Conservation (phyloP, 805 yeast species). For the Jamesozyma hellenica region DNA sequence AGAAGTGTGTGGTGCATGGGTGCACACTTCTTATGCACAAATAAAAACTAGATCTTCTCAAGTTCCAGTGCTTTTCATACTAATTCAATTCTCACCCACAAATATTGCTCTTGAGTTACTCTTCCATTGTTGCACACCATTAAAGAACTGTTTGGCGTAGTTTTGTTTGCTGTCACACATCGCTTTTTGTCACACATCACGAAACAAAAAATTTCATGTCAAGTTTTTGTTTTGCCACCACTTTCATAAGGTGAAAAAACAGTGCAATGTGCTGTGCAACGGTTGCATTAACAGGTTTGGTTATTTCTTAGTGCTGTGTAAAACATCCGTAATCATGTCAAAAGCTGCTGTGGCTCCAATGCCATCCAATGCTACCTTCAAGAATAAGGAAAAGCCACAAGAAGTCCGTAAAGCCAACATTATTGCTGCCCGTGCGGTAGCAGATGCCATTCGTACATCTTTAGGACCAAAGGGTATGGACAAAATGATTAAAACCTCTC, state of each 20-base stretch:
- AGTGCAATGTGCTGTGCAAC: neutral
- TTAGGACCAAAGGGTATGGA: slow-evolving; percentile 99
- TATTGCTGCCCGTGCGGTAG: slow-evolving; percentile 86
- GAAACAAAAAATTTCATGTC: neutral
- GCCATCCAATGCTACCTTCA: slow-evolving; percentile 80
- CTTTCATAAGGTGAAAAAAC: neutral
- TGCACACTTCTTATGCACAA: too few relatives aligned
- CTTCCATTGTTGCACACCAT: too few relatives aligned
- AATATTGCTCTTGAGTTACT: too few relatives aligned
- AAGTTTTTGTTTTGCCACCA: neutral
- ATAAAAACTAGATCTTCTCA: too few relatives aligned
- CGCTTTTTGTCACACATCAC: neutral
- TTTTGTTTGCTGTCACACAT: too few relatives aligned
- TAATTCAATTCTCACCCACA: too few relatives aligned
- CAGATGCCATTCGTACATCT: slow-evolving; percentile 90
- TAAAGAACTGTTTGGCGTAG: too few relatives aligned
- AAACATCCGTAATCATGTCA: slow-evolving; percentile 2
- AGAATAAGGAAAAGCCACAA: slow-evolving; percentile 87
- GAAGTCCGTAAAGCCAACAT: slow-evolving; percentile 86
- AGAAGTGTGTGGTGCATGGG: too few relatives aligned
- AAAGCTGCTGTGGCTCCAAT: slow-evolving; percentile 12
- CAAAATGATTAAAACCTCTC: slow-evolving; percentile 91
- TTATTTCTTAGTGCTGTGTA: too few relatives aligned
- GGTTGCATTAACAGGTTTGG: too few relatives aligned
- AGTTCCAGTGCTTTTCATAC: too few relatives aligned